These are phyloP conservation scores for Eustoma russellianum DNA, from an alignment of 257 asterid species.

Conservation along the genomic window DNA sequence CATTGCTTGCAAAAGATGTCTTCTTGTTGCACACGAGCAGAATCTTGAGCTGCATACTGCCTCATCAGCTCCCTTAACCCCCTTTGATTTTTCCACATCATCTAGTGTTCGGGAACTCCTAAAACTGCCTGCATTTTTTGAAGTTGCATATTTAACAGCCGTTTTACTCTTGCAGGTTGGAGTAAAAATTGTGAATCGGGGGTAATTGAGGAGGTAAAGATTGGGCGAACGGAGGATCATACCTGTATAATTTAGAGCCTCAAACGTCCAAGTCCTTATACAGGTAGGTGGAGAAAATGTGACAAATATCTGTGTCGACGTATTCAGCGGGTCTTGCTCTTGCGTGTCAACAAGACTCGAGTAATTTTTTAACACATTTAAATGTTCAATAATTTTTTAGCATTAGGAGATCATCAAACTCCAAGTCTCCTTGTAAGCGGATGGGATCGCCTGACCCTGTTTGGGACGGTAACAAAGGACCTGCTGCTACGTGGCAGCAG, in stretches of 20 bases:
- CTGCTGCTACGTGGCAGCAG: too few species aligned
- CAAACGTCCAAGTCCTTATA: too few species aligned
- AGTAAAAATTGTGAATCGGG: neutral
- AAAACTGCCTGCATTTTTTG: constrained; percentile 7
- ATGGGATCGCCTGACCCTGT: too few species aligned
- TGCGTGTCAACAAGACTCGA: too few species aligned
- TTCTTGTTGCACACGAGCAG: constrained; percentile 50
- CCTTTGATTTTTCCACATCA: constrained; percentile 12
- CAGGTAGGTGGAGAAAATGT: too few species aligned
- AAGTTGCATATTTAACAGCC: constrained; percentile 2
- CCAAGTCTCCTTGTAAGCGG: too few species aligned
- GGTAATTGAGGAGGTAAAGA: neutral
- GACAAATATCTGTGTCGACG: too few species aligned
- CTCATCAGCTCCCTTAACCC: constrained; percentile 11
- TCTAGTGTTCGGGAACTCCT: constrained; percentile 5
- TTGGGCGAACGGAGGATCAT: constrained; percentile 2
- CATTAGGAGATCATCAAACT: too few species aligned
- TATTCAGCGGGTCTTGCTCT: too few species aligned
- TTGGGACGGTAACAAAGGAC: too few species aligned
- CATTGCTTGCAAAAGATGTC: constrained; percentile 39
- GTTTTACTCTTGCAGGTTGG: neutral
- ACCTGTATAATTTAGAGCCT: neutral
- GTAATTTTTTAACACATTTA: too few species aligned
- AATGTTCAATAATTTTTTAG: too few species aligned
- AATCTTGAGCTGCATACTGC: constrained; percentile 12